phyloP scores from a whole-genome alignment of 805 yeast species.

The Nakazawaea ambrosiae region DNA sequence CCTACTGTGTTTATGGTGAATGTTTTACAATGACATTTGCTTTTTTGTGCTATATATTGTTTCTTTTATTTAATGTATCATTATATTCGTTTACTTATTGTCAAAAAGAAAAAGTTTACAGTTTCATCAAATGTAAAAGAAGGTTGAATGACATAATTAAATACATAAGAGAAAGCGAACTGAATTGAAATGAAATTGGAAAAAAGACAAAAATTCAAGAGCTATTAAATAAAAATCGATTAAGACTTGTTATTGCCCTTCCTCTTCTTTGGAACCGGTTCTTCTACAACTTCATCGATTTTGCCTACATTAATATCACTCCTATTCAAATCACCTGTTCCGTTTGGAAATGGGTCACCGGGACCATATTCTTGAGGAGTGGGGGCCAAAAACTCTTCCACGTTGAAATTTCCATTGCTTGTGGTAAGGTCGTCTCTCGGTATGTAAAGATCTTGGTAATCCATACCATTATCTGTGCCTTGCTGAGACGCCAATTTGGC shows the following conservation, averaged over 20 bases:
- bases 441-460: slow-evolving; percentile 4
- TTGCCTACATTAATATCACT: slow-evolving; percentile 1
- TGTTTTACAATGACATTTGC: too few species aligned
- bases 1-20: too few species aligned
- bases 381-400: slow-evolving; percentile 24
- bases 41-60: too few species aligned
- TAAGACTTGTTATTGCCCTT: too few species aligned
- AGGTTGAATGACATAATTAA: too few species aligned
- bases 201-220: too few species aligned
- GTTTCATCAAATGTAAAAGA: background rate
- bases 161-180: too few species aligned
- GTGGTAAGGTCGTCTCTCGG: slow-evolving; percentile 12
- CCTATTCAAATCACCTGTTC: background rate
- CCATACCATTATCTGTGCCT: slow-evolving; percentile 1
- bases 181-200: too few species aligned
- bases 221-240: too few species aligned
- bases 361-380: slow-evolving; percentile 18
- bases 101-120: too few species aligned
- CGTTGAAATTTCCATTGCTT: slow-evolving; percentile 25
- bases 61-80: too few species aligned
- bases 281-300: slow-evolving; percentile 9
- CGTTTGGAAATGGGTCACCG: background rate
- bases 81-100: too few species aligned
- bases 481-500: slow-evolving; percentile 26
- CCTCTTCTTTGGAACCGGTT: background rate